Base-by-base conservation (phyloP, 2,329 filamentous ascomycete species). In the Stagonosporopsis tanaceti region DNA sequence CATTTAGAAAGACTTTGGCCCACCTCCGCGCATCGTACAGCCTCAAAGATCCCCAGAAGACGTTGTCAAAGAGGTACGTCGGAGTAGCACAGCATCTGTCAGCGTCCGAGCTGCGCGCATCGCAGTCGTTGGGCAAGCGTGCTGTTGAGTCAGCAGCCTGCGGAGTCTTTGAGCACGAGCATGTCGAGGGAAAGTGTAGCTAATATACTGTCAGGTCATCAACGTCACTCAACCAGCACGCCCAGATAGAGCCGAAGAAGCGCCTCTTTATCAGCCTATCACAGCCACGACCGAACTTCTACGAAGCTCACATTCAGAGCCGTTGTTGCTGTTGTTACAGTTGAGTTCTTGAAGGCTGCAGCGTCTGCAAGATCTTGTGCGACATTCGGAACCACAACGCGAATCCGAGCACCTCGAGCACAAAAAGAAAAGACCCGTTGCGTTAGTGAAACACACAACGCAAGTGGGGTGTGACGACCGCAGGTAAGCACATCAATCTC, bases 401-500 rank as follows among this genome's bases (percentile, higher is more conserved):
- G 44, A 44, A 52, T 52, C 44, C 38, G 30, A 53, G 15, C 22
- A 38, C n/a, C 24, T 24, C 34, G 2, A 50, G 39, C 30, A 53
- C 30, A 50, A 59, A 50, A 59, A 53, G 34, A 20, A 50, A 59
- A 30, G 32, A 12, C 17, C 38, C 20, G 28, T 27, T 35, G 38
- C 47, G 42, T 53, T 53, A 32, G 50, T 59, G 56, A 41, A 57
- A 57, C 54, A 20, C 54, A 47, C 42, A 57, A 42, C 47, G 44
- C 37, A 44, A 44, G 54, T 57, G 46, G 60, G 60, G 67, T 63
- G 67, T 59, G 63, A 64, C 63, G 56, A 55, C 63, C 64, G 52
- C 65, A 72, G 69, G 72, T 74, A 62, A 73, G 71, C 66, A 64
- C 48, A 50, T 60, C 70, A 67, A 73, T 72, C 63, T 72, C 71